A percentile compares a stretch with the other conserved stretches of the same genome.
These are phyloP conservation scores for Sequoiadendron giganteum DNA, from an alignment of 75 land plant species.

Conservation along the genomic window DNA sequence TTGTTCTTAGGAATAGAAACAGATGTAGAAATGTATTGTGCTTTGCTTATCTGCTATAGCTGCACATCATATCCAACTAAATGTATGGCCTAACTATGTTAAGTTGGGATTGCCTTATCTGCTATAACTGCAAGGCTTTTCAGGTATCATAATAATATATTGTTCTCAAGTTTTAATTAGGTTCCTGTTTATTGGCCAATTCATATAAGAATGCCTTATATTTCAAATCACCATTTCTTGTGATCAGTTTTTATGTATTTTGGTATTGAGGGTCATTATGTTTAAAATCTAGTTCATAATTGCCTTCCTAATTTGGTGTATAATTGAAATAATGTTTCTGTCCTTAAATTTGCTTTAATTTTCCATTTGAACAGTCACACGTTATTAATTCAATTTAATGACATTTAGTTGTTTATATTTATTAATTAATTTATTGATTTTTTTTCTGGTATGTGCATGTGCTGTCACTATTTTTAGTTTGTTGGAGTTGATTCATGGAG, in stretches of 20 bases:
- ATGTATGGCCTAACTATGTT: not conserved
- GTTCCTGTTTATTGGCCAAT: not conserved
- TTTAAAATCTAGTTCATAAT: not conserved
- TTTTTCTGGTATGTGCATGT: slow-evolving; percentile 8
- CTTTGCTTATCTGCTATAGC: not conserved
- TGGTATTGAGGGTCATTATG: not conserved
- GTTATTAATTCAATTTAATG: not conserved
- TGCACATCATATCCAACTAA: not conserved
- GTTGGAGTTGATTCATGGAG: slow-evolving; percentile 82
- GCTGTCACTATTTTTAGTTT: slow-evolving; percentile 34
- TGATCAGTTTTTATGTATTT: not conserved
- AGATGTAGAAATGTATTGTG: not conserved
- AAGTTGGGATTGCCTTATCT: not conserved
- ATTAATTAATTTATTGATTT: not conserved
- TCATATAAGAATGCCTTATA: not conserved
- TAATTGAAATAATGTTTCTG: not conserved
- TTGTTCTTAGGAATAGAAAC: no score
- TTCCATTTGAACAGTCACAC: not conserved
- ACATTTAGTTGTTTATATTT: not conserved
- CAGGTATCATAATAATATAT: not conserved
- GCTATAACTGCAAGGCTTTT: not conserved
- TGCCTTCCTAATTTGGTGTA: not conserved
- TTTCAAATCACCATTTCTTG: not conserved
- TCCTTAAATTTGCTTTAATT: not conserved
- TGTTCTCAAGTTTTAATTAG: not conserved